Evolutionary conservation across 2,329 filamentous ascomycete species (phyloP), one percentile per base, ranked within the genome.

Genomic region (Aspergillus sp.): DNA sequence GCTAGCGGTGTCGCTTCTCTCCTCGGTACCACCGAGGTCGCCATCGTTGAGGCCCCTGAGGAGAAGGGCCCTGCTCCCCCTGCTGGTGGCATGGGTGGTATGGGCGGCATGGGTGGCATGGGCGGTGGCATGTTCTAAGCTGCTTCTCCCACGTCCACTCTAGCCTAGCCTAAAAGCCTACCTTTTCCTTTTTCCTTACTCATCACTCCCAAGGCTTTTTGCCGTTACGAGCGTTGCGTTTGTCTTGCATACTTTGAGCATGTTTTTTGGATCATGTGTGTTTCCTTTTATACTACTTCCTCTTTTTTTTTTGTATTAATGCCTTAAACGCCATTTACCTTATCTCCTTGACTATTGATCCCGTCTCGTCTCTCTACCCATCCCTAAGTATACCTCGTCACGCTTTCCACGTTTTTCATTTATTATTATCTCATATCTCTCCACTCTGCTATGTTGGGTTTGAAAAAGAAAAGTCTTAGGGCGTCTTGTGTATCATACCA

Each of bases 11-110:
- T 98, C 61, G 93, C 93, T 45, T 97, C 91, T 45, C 82, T 98
- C 51, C 86, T 98, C 52, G 93, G 93, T 67, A 98, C 93, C 56
- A 98, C 93, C 51, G 93, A 98, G 76, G 93, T 97, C 48, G 90
- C 93, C 57, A 95, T 98, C 55, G 90, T 96, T 44, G 93, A 98
- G 69, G 93, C 91, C 45, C 80, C 88, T 45, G 91, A 97, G 71
- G 90, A 96, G 71, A 96, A 96, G 85, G 79, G 66, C 41, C 67
- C 81, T 61, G 36, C 36, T 39, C 74, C 78, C 51, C 73, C 76
- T 53, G 68, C 73, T 46, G 71, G 68, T 51, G 74, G 71, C 48
- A 69, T 68, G 52, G 73, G 73, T 45, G 75, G 74, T 34, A 77
- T 76, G 69, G 77, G 78, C 43, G 79, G 80, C 54, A 85, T 83